phyloP scores from a whole-genome alignment of 768 basidiomycete species.

The Panus rudis region DNA sequence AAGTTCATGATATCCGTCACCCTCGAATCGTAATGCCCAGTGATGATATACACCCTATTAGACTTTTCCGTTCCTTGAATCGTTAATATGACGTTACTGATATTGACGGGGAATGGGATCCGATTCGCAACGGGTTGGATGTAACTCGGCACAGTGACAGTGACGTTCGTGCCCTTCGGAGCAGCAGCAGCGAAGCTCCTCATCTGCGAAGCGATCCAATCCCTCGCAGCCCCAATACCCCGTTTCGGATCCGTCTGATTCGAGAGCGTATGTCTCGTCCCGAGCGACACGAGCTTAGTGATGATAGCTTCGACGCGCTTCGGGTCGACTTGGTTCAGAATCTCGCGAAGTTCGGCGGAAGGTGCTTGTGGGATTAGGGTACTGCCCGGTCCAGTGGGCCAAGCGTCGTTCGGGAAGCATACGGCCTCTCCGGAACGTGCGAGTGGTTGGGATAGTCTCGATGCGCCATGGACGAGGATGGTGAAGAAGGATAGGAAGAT shows the following conservation, averaged over 20 bases:
- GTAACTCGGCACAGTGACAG: constrained; percentile 38
- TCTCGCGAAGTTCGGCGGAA: constrained; percentile 34
- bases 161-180: constrained; percentile 27
- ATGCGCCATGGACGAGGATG: constrained; percentile 3
- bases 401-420: constrained; percentile 24
- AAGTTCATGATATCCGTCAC: constrained; percentile 34
- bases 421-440: constrained; percentile 9
- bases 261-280: constrained; percentile 46
- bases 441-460: not conserved
- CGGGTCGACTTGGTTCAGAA: constrained; percentile 41
- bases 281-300: constrained; percentile 46
- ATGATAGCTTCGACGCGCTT: constrained; percentile 40
- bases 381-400: constrained; percentile 45
- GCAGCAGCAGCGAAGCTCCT: constrained; percentile 32
- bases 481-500: constrained; percentile 8
- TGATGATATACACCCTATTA: constrained; percentile 44
- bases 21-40: constrained; percentile 50
- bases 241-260: constrained; percentile 45
- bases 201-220: constrained; percentile 48
- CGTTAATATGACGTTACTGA: constrained; percentile 46
- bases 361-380: constrained; percentile 36
- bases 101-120: constrained; percentile 37
- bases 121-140: constrained; percentile 30
- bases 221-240: constrained; percentile 48
- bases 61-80: constrained; percentile 41